Evolutionary conservation across 2,329 filamentous ascomycete genomes (phyloP), one percentile per base, ranked within the genome.

Genomic region (Aspergillus viridinutans): DNA sequence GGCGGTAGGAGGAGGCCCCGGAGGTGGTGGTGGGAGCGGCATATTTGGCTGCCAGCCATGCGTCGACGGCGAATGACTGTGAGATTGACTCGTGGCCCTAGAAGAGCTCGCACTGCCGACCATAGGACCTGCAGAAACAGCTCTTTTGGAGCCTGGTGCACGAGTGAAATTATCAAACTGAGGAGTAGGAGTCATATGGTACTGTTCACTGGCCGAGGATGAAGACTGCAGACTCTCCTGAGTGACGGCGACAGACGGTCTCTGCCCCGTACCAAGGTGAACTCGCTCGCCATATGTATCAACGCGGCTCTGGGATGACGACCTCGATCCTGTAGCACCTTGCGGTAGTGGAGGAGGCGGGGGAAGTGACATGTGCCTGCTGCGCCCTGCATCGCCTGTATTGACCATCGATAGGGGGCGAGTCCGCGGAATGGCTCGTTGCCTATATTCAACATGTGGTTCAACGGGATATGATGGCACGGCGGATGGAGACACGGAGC

Each of bases 11-110:
- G 77, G 77, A 25, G 77, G 77, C 1, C 77, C 76, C 35, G 77
- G 76, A 52, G 77, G 77, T 9, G 77, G 77, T 38, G 77, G 77
- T 28, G 77, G 77, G 32, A 80, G 70, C 28, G 76, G 76, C 76
- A 79, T 78, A 21, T 76, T 76, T 21, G 74, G 74, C 50, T 68
- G 72, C 77, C 76, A 79, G 50, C 70, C 68, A 60, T 60, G 64
- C 49, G 65, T 66, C 42, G 69, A 68, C 9, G 71, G 72, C 20
- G 72, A 72, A 20, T 61, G 58, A 38, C 69, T 72, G 25, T 69
- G 64, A n/a, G 70, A 67, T 49, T 70, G 67, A 54, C 72, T 74
- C 45, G 69, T 64, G 20, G 68, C 60, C 47, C 67, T 67, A 28
- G 72, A 72, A 26, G 72, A 67, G 12, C 67, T 62, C 29, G 65